These are phyloP conservation scores for Sporothrix brunneoviolacea DNA, from an alignment of 2,329 filamentous ascomycete species.

Conservation along the genomic window DNA sequence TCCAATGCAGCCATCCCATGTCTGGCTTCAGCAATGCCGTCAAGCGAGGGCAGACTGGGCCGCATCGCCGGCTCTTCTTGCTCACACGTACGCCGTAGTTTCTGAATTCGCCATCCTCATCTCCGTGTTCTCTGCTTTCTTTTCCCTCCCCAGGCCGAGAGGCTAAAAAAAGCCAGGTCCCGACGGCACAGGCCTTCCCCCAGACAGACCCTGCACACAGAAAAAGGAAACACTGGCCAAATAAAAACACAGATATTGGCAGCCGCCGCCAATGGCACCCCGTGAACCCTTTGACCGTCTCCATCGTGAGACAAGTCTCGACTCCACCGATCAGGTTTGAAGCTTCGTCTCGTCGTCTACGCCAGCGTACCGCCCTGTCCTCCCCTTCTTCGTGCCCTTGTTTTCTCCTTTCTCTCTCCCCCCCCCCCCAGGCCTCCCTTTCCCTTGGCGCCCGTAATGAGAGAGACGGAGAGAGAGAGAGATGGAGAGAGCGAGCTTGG, in stretches of 20 bases:
- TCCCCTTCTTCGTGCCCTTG: not conserved
- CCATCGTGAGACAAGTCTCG: slow-evolving; percentile 19
- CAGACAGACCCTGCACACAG: not conserved
- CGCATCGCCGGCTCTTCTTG: not conserved
- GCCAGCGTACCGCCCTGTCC: not conserved
- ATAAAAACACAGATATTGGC: not conserved
- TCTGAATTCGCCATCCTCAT: not conserved
- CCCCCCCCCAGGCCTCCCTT: no score
- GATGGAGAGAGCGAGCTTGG: not conserved
- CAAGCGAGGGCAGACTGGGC: not conserved
- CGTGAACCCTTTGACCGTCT: slow-evolving; percentile 5
- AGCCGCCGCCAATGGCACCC: slow-evolving; percentile 6
- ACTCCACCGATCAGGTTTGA: slow-evolving; percentile 13
- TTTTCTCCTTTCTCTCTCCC: not conserved
- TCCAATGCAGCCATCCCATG: not conserved
- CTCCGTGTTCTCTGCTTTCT: no score
- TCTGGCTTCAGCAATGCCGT: not conserved
- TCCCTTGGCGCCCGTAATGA: no score
- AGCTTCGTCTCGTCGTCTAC: slow-evolving; percentile 11
- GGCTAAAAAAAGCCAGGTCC: no score
- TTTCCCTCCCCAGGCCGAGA: no score
- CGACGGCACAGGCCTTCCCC: not conserved
- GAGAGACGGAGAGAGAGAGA: not conserved
- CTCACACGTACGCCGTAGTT: not conserved
- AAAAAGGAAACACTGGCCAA: slow-evolving; percentile 3